Percentiles rank a stretch among this genome's conserved stretches.
phyloP scores from a whole-genome alignment of 331 rosid genomes.

The Saraca asoca region DNA sequence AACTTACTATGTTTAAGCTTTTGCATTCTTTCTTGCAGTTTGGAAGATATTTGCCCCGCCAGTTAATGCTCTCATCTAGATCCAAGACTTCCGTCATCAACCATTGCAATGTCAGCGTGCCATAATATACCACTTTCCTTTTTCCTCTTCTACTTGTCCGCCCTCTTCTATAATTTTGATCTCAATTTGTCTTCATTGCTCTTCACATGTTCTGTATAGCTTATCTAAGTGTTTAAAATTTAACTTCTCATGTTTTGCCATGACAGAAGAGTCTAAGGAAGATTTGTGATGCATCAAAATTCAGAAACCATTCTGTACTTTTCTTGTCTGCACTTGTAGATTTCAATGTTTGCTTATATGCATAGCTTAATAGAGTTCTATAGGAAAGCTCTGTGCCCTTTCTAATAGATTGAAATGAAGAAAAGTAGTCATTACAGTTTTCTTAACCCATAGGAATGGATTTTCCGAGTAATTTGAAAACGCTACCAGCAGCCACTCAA shows the following conservation, averaged over 20 bases:
- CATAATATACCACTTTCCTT: neutral
- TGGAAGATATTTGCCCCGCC: slow-evolving; percentile 75
- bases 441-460: too few relatives aligned
- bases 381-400: too few relatives aligned
- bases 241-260: slow-evolving; percentile 10
- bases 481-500: too few relatives aligned
- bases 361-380: too few relatives aligned
- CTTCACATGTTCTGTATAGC: neutral
- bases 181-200: neutral
- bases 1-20: neutral
- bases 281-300: neutral
- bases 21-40: slow-evolving; percentile 49
- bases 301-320: neutral
- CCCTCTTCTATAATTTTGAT: neutral
- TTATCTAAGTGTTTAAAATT: neutral
- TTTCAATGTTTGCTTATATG: too few relatives aligned
- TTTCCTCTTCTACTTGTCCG: neutral
- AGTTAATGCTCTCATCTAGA: slow-evolving; percentile 36
- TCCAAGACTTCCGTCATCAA: neutral
- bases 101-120: neutral
- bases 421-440: too few relatives aligned
- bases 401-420: too few relatives aligned
- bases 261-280: neutral
- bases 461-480: too few relatives aligned
- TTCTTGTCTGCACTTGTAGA: too few relatives aligned